These are phyloP conservation scores for Solanum dulcamara DNA, from an alignment of 257 asterid genomes.

Conservation along the genomic window DNA sequence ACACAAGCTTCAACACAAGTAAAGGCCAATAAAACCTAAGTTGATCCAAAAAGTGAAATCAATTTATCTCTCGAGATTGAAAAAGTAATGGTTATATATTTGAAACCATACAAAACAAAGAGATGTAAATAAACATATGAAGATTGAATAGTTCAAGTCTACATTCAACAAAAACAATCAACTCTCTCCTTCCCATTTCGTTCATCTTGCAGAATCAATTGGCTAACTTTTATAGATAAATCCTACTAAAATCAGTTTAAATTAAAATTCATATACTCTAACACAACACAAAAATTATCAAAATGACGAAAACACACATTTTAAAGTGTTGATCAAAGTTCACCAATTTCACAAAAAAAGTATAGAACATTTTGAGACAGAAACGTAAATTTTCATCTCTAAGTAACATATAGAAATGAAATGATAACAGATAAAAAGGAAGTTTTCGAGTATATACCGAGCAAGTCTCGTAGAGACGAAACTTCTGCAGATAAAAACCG, in stretches of 20 bases:
- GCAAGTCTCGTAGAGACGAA: constrained; percentile 72
- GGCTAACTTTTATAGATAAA: not conserved
- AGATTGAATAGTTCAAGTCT: not conserved
- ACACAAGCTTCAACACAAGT: not conserved
- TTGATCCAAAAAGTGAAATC: not conserved
- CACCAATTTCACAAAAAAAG: not conserved
- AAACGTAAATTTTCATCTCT: not conserved
- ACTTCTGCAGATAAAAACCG: constrained; percentile 38
- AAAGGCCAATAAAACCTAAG: not conserved
- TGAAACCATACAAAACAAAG: not conserved
- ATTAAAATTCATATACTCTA: not conserved
- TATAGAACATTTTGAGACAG: not conserved
- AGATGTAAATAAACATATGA: not conserved
- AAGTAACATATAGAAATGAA: not conserved
- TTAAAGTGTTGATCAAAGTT: not conserved
- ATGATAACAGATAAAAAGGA: not conserved
- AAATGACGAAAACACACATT: not conserved
- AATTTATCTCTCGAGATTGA: not conserved
- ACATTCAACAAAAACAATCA: not conserved
- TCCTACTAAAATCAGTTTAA: not conserved
- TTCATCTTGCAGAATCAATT: not conserved
- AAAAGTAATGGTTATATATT: not conserved
- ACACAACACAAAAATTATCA: not conserved
- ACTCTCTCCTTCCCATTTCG: not conserved
- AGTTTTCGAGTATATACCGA: constrained; percentile 37